phyloP scores from a whole-genome alignment of 805 yeast genomes.

The Saccharomycopsis fodiens region DNA sequence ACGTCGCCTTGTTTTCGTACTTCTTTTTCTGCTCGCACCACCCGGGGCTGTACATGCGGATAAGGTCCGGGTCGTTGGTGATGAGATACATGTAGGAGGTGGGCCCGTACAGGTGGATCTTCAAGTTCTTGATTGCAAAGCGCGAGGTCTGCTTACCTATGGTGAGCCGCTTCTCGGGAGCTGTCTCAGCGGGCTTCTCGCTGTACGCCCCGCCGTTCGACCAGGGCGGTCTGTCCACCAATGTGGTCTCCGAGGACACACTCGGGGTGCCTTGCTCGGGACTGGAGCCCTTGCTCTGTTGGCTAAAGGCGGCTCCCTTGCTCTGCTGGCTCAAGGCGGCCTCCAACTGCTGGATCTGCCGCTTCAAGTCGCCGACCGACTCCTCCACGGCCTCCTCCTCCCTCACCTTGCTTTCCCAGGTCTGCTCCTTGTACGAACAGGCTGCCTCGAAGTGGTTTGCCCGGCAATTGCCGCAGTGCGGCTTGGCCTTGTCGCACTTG shows the following conservation, averaged over 20 bases:
- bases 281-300: background rate
- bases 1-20: background rate
- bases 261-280: background rate
- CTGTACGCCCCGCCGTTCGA: background rate
- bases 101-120: background rate
- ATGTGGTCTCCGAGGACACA: background rate
- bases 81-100: background rate
- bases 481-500: background rate
- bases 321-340: no score
- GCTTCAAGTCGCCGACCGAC: background rate
- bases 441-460: background rate
- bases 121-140: background rate
- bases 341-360: background rate
- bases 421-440: background rate
- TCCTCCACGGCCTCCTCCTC: background rate
- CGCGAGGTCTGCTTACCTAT: background rate
- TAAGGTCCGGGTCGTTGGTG: background rate
- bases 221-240: background rate
- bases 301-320: no score
- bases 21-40: background rate
- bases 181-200: no score
- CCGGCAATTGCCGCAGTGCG: background rate
- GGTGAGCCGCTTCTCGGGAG: background rate
- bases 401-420: background rate
- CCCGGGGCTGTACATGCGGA: background rate